Evolutionary conservation across 1,139 yeast species (phyloP).

Genomic region (Geotrichum restrictum): DNA sequence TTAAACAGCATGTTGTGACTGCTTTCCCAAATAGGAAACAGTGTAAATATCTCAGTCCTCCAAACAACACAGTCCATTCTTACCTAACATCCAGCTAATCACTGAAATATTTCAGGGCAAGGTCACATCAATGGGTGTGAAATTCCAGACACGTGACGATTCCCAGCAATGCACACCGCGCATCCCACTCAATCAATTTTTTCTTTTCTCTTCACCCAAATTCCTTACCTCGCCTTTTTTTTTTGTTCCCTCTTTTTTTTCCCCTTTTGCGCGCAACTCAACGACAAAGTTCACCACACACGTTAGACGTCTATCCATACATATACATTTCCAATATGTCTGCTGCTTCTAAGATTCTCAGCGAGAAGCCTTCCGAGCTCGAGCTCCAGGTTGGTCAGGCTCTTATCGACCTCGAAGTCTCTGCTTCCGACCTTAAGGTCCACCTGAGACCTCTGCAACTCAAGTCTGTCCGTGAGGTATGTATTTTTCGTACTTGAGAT

Average conservation of each 20-base stretch:
- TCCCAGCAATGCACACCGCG: too few species aligned
- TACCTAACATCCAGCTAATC: background rate
- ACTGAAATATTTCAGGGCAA: background rate
- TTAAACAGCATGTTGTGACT: conserved; percentile 12
- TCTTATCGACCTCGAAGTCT: conserved; percentile 91
- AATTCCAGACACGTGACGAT: too few species aligned
- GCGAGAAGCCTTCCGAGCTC: conserved; percentile 79
- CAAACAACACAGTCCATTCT: background rate
- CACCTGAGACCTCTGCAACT: conserved; percentile 98
- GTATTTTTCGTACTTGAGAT: too few species aligned
- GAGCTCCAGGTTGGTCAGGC: conserved; percentile 99
- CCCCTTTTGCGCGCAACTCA: conserved; percentile 1
- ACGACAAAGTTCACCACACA: conserved; percentile 14
- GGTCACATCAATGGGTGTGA: too few species aligned
- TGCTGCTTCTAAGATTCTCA: conserved; percentile 89
- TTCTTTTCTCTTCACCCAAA: conserved; percentile 12
- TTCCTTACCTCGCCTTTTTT: background rate
- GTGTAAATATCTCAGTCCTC: background rate
- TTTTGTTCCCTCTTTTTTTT: conserved; percentile 9
- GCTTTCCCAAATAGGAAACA: background rate
- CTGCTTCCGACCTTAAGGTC: conserved; percentile 92
- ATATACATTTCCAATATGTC: conserved; percentile 56
- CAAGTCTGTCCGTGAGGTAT: conserved; percentile 90
- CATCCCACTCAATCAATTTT: conserved; percentile 18
- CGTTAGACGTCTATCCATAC: conserved; percentile 8